phyloP scores from a whole-genome alignment of 139 green algal species.

The Ettlia oleoabundans region DNA sequence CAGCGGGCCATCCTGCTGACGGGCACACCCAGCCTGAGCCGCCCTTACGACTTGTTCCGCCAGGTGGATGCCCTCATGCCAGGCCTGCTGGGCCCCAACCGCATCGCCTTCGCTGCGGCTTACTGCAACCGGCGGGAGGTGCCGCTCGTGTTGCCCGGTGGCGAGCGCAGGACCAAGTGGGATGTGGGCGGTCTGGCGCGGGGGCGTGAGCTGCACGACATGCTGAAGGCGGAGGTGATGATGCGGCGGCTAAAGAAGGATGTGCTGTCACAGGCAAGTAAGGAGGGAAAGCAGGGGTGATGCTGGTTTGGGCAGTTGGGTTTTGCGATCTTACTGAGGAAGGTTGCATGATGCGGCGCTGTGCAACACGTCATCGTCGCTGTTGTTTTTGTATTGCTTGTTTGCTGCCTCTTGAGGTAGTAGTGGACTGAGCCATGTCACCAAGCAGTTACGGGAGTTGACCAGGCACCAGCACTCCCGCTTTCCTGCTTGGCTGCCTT shows the following conservation, averaged over 20 bases:
- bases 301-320: too few species aligned
- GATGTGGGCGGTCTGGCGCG: conserved; percentile 63
- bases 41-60: conserved; percentile 87
- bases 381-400: too few species aligned
- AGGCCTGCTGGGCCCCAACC: conserved; percentile 76
- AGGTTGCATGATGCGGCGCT: too few species aligned
- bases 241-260: conserved; percentile 92
- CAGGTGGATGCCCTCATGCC: conserved; percentile 84
- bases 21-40: conserved; percentile 87
- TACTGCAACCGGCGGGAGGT: conserved; percentile 80
- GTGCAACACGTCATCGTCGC: too few species aligned
- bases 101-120: conserved; percentile 76
- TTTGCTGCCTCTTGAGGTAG: too few species aligned
- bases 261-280: conserved; percentile 72
- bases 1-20: conserved; percentile 77
- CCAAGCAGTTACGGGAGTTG: too few species aligned
- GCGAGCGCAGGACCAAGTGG: conserved; percentile 42
- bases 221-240: conserved; percentile 89
- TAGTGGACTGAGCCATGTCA: too few species aligned
- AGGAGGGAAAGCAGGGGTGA: not conserved
- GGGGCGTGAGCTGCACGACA: conserved; percentile 86
- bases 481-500: not conserved
- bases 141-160: conserved; percentile 32
- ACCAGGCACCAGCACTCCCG: too few species aligned
- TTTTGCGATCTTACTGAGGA: too few species aligned